These are phyloP conservation scores for Ophiostoma pallidulum DNA, from an alignment of 2,329 filamentous ascomycete genomes.

Conservation along the genomic window DNA sequence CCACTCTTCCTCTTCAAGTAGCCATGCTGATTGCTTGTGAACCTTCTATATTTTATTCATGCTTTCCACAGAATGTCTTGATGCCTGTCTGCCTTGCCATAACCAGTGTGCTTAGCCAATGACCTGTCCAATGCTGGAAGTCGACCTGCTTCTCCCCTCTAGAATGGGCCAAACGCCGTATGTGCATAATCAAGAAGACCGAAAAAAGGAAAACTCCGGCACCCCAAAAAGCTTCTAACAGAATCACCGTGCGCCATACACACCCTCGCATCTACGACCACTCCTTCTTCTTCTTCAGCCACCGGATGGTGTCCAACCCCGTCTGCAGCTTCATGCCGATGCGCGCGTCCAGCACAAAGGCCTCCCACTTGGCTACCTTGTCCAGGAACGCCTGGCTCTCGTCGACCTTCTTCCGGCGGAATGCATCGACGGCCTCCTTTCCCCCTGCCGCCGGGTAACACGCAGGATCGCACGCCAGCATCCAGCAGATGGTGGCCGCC, in stretches of 20 bases:
- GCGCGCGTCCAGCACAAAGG: slow-evolving; percentile 63
- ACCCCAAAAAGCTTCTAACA: background rate
- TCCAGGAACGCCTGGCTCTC: slow-evolving; percentile 58
- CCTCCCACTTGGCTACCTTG: slow-evolving; percentile 60
- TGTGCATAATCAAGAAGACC: no score
- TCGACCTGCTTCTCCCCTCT: no score
- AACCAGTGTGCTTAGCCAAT: no score
- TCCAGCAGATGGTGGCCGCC: slow-evolving; percentile 73
- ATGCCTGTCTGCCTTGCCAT: no score
- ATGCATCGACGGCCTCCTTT: slow-evolving; percentile 23
- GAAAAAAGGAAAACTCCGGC: background rate
- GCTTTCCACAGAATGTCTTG: no score
- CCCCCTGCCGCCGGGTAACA: slow-evolving; percentile 17
- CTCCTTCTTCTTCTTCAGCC: slow-evolving; percentile 38
- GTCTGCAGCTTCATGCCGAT: slow-evolving; percentile 66
- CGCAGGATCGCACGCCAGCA: slow-evolving; percentile 43
- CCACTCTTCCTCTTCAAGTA: no score
- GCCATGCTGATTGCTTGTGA: no score
- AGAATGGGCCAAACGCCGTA: no score
- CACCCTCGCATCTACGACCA: slow-evolving; percentile 21
- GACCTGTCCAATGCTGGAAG: no score
- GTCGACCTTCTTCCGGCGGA: slow-evolving; percentile 39
- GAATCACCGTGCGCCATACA: no score
- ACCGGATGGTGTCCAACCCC: slow-evolving; percentile 54
- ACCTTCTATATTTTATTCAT: no score